phyloP scores from a whole-genome alignment of 2,329 filamentous ascomycete genomes.

The Tothia fuscella region DNA sequence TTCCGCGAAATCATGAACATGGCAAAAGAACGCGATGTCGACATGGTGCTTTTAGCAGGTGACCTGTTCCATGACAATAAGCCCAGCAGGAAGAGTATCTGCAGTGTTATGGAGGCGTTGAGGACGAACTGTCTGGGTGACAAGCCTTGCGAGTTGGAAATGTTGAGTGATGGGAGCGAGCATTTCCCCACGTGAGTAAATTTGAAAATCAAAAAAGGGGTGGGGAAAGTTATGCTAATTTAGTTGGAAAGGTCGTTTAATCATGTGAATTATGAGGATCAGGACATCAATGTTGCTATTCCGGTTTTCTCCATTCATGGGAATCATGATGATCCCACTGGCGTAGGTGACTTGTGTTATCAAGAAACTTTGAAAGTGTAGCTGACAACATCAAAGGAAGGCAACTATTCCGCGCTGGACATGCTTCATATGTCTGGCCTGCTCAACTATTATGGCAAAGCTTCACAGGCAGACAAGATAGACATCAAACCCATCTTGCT shows the following conservation, averaged over 20 bases:
- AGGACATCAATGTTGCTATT: slow-evolving; percentile 93
- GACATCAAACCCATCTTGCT: slow-evolving; percentile 81
- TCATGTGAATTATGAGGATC: slow-evolving; percentile 95
- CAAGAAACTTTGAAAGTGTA: not conserved
- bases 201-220: too few species aligned
- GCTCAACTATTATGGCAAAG: slow-evolving; percentile 90
- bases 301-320: slow-evolving; percentile 98
- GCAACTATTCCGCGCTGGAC: slow-evolving; percentile 82
- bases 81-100: slow-evolving; percentile 88
- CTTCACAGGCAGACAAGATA: slow-evolving; percentile 87
- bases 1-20: slow-evolving; percentile 94
- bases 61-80: slow-evolving; percentile 98
- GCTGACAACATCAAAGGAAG: too few species aligned
- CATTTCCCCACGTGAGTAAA: slow-evolving; percentile 58
- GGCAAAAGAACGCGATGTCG: slow-evolving; percentile 78
- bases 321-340: slow-evolving; percentile 97
- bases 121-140: slow-evolving; percentile 89
- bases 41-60: slow-evolving; percentile 91
- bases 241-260: slow-evolving; percentile 53
- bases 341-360: slow-evolving; percentile 29
- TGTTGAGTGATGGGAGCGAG: slow-evolving; percentile 83
- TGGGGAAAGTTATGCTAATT: slow-evolving; percentile 10
- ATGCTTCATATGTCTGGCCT: slow-evolving; percentile 82
- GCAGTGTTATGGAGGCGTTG: slow-evolving; percentile 90
- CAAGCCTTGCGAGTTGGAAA: slow-evolving; percentile 89